Percentiles rank a stretch among this genome's conserved stretches.
These are phyloP conservation scores for Hypoxylon cercidicola DNA, from an alignment of 495 filamentous ascomycete species.

Conservation along the genomic window DNA sequence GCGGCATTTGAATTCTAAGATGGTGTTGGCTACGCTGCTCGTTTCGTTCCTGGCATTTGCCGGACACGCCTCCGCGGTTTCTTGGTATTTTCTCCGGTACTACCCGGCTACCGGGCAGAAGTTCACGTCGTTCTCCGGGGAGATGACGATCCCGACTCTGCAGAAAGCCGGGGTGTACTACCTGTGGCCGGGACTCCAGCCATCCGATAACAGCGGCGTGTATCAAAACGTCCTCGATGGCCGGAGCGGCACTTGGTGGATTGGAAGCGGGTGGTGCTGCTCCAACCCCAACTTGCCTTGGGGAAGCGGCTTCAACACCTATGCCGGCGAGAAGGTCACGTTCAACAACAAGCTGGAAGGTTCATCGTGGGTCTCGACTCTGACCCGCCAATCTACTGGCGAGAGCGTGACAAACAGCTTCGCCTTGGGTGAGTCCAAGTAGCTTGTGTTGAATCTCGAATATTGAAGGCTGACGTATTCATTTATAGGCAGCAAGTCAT, in stretches of 20 bases:
- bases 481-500: conserved; percentile 46
- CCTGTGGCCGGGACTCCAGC: conserved; percentile 57
- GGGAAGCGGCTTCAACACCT: conserved; percentile 54
- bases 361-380: conserved; percentile 38
- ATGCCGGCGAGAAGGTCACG: conserved; percentile 43
- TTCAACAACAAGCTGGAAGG: conserved; percentile 43
- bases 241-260: conserved; percentile 56
- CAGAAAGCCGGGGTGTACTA: conserved; percentile 52
- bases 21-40: conserved; percentile 27
- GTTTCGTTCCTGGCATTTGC: conserved; percentile 38
- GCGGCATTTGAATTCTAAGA: conserved; percentile 6
- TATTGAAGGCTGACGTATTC: background rate
- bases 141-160: conserved; percentile 51
- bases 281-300: conserved; percentile 53
- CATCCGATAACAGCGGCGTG: conserved; percentile 53
- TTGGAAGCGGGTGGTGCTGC: conserved; percentile 57
- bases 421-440: conserved; percentile 27
- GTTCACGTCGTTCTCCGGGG: conserved; percentile 52
- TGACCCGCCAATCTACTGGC: conserved; percentile 33
- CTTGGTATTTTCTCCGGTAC: conserved; percentile 54
- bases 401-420: conserved; percentile 43
- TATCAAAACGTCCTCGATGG: conserved; percentile 57
- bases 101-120: conserved; percentile 46
- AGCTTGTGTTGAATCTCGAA: background rate
- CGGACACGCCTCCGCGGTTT: conserved; percentile 36